A percentile compares a stretch with the other conserved stretches of the same genome.
phyloP scores from a whole-genome alignment of 805 yeast species.

The Wickerhamiella galacta region DNA sequence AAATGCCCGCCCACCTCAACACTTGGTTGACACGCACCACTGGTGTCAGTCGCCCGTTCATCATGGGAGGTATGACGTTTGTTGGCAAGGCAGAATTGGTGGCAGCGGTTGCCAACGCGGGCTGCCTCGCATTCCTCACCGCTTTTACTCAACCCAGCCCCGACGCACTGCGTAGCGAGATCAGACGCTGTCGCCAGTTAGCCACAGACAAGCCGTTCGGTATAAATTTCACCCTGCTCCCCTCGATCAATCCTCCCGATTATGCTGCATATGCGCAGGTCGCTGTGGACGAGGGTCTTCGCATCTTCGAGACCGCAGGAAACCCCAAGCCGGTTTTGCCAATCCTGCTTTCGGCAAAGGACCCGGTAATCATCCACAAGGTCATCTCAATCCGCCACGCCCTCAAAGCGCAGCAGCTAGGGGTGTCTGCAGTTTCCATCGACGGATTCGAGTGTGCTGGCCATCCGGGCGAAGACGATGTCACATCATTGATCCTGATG shows the following conservation, averaged over 20 bases:
- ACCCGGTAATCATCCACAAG: conserved; percentile 18
- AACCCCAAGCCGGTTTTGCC: conserved; percentile 18
- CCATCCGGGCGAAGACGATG: conserved; percentile 23
- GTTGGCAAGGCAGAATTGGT: conserved; percentile 19
- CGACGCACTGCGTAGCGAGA: conserved; percentile 19
- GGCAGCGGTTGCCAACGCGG: conserved; percentile 22
- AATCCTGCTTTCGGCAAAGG: conserved; percentile 11
- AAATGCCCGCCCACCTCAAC: conserved; percentile 4
- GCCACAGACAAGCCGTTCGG: conserved; percentile 19
- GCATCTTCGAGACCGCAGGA: conserved; percentile 22
- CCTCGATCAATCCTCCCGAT: conserved; percentile 20
- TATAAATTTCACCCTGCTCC: conserved; percentile 21
- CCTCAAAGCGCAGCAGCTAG: conserved; percentile 18
- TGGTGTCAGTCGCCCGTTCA: conserved; percentile 19
- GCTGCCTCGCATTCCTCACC: conserved; percentile 18
- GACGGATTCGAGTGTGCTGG: conserved; percentile 24
- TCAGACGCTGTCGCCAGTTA: conserved; percentile 11
- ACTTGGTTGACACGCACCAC: conserved; percentile 21
- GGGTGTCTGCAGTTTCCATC: conserved; percentile 20
- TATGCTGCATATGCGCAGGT: conserved; percentile 18
- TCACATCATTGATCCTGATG: conserved; percentile 17
- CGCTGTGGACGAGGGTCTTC: conserved; percentile 20
- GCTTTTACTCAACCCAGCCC: conserved; percentile 20
- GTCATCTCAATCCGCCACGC: conserved; percentile 20
- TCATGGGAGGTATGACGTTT: conserved; percentile 21